Base-by-base conservation (phyloP, 106 monocot genomes). In the Dendrobium catenatum region DNA sequence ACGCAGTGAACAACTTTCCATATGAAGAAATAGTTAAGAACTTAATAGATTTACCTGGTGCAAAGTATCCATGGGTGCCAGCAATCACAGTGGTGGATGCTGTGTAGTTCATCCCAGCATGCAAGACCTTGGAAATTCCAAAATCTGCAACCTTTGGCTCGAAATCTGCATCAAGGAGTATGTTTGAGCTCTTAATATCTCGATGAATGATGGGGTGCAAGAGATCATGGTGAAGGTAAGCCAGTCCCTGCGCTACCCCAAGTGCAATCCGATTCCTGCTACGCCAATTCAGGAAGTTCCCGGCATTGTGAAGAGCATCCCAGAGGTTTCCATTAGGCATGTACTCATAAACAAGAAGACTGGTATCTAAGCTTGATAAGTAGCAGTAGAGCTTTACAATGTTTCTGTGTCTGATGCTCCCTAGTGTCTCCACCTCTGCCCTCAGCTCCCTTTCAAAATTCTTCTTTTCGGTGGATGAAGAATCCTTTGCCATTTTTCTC, bases 321-420 rank as follows among this genome's bases (percentile, higher is more conserved):
- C 95, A 98, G 1, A 98, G 86, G 67, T 95, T 98, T 0, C 98
- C 98, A 55, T 98, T 98, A 7, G 90, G 88, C 97, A 98, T 94
- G 88, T 94, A 98, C 86, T 98, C 98, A 33, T 98, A 98, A 2
- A 98, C 93, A 59, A 98, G 81, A 11, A 98, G 88, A n/a, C 95
- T 91, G 79, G 83, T 88, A 42, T 98, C 92, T 16, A 77, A 76
- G 80, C 93, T 86, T 6, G 95, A 95, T 87, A 89, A 93, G 86
- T 88, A 98, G 78, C 95, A 98, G 76, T 93, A 98, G 49, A 98
- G 89, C 86, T 98, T 98, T 56, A 98, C 91, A 2, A 98, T 98
- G 93, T 98, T 98, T 86, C 95, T 98, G 85, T 98, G 98, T 75
- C 98, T 68, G 44, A 98, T 93, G 81, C 95, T 98, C n/a, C 94